Base-by-base conservation (phyloP, 345 rosid species). In the Mercurialis annua region DNA sequence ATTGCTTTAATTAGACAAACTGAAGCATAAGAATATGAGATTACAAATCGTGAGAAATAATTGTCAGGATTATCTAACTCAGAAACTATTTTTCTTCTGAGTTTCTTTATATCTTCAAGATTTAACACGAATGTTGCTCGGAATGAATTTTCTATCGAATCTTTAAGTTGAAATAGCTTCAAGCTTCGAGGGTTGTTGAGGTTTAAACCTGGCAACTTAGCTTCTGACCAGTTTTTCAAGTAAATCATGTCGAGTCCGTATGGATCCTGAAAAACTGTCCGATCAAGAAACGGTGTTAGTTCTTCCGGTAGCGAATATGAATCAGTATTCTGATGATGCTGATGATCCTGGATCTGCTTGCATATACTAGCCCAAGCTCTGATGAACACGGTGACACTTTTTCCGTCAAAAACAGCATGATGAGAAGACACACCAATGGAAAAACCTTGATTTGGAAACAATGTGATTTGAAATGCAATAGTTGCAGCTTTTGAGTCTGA, bases 241-340 rank as follows among this genome's bases (percentile, higher is more conserved):
- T 66, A 52, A 1, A 64, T 14, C 15, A 36, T 59, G 2, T 59
- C 75, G 0, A 76, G 64, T 7, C 72, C 57, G 0, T 18, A 0
- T 0, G 77, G 76, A 20, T 76, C 81, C 53, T 74, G 69, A 20
- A 76, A 48, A 4, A 61, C 27, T 0, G 55, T 10, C 40, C 81
- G 71, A 65, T 81, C 83, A 18, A 79, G 47, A 51, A 40, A 24
- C 11, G 80, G 81, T 15, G 73, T 73, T 0, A 67, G 36, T 3
- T 73, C 62, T 15, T 73, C 62, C 17, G 65, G 54, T 2, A 23
- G 34, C 16, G 66, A 40, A 66, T 51, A 16, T 34, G 6, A 26
- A n/a, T n/a, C n/a, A n/a, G n/a, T n/a, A n/a, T 51, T 6, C 8
- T 40, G 8, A 40, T 40, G 12, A 40, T 40, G 18, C 4, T 18